Evolutionary conservation across 1,139 yeast genomes (phyloP).

Genomic region (Saccharomyces pastorianus): DNA sequence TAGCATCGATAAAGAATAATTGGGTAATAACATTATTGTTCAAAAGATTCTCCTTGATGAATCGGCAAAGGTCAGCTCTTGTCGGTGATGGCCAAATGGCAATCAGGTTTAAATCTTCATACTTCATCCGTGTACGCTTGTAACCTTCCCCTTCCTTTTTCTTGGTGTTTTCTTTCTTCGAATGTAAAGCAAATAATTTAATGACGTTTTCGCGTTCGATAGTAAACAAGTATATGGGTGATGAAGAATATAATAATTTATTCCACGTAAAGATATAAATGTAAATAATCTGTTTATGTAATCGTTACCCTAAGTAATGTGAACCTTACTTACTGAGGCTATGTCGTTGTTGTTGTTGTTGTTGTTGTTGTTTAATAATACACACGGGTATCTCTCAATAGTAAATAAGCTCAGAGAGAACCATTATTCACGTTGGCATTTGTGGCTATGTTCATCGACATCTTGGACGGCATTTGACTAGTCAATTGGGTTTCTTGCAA

Average conservation of each 20-base stretch:
- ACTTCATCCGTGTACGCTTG: neutral
- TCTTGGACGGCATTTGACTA: neutral
- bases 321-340: neutral
- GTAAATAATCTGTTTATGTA: neutral
- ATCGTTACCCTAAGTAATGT: neutral
- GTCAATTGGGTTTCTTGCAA: neutral
- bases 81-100: conserved; percentile 2
- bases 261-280: neutral
- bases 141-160: neutral
- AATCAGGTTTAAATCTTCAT: neutral
- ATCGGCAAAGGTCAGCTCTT: neutral
- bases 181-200: neutral
- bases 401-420: neutral
- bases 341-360: neutral
- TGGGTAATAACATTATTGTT: neutral
- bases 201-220: neutral
- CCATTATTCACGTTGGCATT: neutral
- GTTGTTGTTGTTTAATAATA: neutral
- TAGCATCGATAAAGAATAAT: conserved; percentile 23
- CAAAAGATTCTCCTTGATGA: neutral
- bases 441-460: neutral
- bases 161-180: neutral
- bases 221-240: neutral
- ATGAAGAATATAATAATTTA: neutral
- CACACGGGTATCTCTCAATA: neutral